phyloP scores from a whole-genome alignment of 225 moss, liverwort and hornwort genomes.

The Antitrichia curtipendula region DNA sequence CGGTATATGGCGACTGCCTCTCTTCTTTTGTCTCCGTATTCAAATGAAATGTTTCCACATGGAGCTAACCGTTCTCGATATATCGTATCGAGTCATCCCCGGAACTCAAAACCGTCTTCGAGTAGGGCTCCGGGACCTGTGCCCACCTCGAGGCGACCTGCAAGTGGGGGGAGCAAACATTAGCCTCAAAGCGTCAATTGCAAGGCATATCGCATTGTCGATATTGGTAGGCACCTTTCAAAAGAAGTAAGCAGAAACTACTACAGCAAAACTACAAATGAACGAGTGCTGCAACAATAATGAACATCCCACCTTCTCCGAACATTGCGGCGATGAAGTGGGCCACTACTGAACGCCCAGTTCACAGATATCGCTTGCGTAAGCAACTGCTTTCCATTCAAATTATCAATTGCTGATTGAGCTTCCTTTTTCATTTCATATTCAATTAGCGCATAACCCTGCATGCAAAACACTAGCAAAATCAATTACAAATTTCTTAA shows the following conservation, averaged over 20 bases:
- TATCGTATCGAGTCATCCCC: background rate
- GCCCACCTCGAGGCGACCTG: conserved; percentile 92
- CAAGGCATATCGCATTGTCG: background rate
- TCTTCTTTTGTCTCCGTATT: background rate
- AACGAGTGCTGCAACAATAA: background rate
- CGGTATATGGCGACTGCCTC: background rate
- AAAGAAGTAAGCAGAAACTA: background rate
- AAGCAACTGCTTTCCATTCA: conserved; percentile 74
- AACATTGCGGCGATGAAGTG: conserved; percentile 77
- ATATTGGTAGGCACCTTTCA: background rate
- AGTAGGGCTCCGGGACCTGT: conserved; percentile 86
- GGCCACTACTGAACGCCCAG: conserved; percentile 93
- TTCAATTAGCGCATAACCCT: conserved; percentile 46
- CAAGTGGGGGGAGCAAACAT: background rate
- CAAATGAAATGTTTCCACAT: background rate
- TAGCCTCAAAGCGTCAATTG: background rate
- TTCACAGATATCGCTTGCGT: conserved; percentile 75
- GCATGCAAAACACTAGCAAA: background rate
- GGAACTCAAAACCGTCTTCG: conserved; percentile 37
- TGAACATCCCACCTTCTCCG: conserved; percentile 53
- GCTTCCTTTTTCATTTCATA: conserved; percentile 39
- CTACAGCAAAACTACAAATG: background rate
- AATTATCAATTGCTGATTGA: conserved; percentile 50
- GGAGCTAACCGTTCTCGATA: background rate
- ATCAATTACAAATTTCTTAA: background rate